Conservation (phyloP, 192 early-diverging fungal genomes). For the Backusella luteola region DNA sequence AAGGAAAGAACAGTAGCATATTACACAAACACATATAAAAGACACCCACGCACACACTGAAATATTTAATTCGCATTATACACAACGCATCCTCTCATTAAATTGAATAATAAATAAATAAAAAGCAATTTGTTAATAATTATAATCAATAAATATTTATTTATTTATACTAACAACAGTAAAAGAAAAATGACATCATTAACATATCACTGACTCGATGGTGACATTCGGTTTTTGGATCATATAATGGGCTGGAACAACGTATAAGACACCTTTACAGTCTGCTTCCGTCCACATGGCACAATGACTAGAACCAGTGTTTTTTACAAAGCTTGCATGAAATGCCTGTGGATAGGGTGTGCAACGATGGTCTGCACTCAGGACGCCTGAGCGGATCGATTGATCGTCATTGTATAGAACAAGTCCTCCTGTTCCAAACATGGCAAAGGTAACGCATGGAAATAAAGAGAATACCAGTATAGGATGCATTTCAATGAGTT, state of each 20-base stretch:
- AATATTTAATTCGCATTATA: constrained; percentile 5
- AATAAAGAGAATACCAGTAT: background rate
- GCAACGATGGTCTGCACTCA: constrained; percentile 20
- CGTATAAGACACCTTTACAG: constrained; percentile 14
- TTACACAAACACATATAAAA: background rate
- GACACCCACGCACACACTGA: background rate
- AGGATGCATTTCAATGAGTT: background rate
- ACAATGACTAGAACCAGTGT: constrained; percentile 13
- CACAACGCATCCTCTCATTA: background rate
- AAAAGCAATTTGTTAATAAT: background rate
- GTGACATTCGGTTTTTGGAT: constrained; percentile 10
- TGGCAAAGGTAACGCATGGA: background rate
- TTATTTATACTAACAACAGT: background rate
- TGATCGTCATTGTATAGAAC: background rate
- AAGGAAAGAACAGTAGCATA: background rate
- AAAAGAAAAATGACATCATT: background rate
- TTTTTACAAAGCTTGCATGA: constrained; percentile 7
- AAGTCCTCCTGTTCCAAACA: constrained; percentile 6
- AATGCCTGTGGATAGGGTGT: constrained; percentile 10
- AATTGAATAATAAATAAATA: background rate
- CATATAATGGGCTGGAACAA: constrained; percentile 27
- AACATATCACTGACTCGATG: constrained; percentile 24
- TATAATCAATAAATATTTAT: background rate
- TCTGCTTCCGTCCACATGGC: constrained; percentile 18
- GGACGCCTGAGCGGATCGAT: constrained; percentile 3